Evolutionary conservation across 148 eudicot genomes (phyloP), one percentile per base, ranked within the genome.

Genomic region (Nyssa sinensis): DNA sequence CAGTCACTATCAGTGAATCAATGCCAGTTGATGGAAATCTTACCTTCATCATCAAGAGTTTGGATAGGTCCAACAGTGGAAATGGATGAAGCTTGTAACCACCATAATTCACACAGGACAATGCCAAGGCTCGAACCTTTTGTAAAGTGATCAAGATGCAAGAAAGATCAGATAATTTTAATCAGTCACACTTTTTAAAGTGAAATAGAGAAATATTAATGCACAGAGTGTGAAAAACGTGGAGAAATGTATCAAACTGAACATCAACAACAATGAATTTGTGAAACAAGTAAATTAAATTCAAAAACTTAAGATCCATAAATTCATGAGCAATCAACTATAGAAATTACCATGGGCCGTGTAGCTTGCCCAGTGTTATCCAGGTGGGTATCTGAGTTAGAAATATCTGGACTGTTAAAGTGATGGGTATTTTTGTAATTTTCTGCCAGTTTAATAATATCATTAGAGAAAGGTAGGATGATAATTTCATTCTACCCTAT

Each of bases 1-100:
- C 61, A 66, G 27, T 9, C 28, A 25, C 23, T 24, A 47, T 16
- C 27, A 80, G 19, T 47, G 34, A 74, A 49, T 69, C 14, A 25
- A 58, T 59, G 35, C 4, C 27, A 60, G 28, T 0, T 4, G 23
- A 35, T 32, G n/a, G 62, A 64, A 21, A 68, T 44, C 24, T 39
- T 86, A 93, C 98, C 93, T 90, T 80, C 84, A 94, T 86, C 81
- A 81, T 81, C 80, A 94, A 83, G 37, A 89, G 84, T 74, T 89
- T 86, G 24, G 93, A 89, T 35, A 94, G 78, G 63, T 81, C 79
- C 64, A 75, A 68, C 73, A 94, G 70, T 59, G 97, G 94, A 81
- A 86, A 94, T 19, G 98, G 98, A 80, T 94, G 91, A 81, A 86
- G 88, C 91, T 94, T 94, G 83, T 94, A 92, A 71, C 92, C 89